Evolutionary conservation across 2,329 filamentous ascomycete species (phyloP).

Genomic region (Verticillium tricorpus): DNA sequence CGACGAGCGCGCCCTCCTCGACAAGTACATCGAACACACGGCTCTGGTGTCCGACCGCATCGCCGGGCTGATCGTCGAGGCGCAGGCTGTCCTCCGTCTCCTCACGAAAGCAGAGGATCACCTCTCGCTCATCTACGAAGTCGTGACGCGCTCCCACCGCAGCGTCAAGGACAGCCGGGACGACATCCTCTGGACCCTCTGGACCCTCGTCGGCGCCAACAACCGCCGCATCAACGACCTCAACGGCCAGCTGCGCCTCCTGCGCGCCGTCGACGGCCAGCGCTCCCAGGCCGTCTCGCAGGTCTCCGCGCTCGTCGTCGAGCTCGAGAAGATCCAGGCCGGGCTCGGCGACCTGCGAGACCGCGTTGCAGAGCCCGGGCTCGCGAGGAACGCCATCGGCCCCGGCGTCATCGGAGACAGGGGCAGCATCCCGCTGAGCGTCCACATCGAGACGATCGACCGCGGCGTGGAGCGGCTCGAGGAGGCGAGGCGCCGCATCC

Average conservation of each 20-base stretch:
- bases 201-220: conserved; percentile 72
- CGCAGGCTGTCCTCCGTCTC: conserved; percentile 60
- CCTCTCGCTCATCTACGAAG: conserved; percentile 64
- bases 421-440: conserved; percentile 58
- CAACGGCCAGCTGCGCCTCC: conserved; percentile 57
- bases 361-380: conserved; percentile 61
- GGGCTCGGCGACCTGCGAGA: conserved; percentile 69
- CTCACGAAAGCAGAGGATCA: conserved; percentile 66
- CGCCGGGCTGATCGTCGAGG: conserved; percentile 61
- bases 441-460: conserved; percentile 73
- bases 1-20: conserved; percentile 58
- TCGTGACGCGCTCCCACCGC: conserved; percentile 60
- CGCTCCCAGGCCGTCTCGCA: conserved; percentile 61
- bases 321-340: conserved; percentile 68
- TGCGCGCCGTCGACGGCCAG: conserved; percentile 63
- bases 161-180: conserved; percentile 55
- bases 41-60: conserved; percentile 67
- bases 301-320: conserved; percentile 65
- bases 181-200: conserved; percentile 64
- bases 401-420: conserved; percentile 12
- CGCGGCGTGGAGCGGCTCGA: conserved; percentile 69
- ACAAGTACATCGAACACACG: conserved; percentile 73
- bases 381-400: conserved; percentile 41
- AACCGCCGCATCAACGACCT: conserved; percentile 54
- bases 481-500: conserved; percentile 53